Evolutionary conservation across 768 basidiomycete genomes (phyloP), one percentile per base, ranked within the genome.

Genomic region (Galerina marginata): DNA sequence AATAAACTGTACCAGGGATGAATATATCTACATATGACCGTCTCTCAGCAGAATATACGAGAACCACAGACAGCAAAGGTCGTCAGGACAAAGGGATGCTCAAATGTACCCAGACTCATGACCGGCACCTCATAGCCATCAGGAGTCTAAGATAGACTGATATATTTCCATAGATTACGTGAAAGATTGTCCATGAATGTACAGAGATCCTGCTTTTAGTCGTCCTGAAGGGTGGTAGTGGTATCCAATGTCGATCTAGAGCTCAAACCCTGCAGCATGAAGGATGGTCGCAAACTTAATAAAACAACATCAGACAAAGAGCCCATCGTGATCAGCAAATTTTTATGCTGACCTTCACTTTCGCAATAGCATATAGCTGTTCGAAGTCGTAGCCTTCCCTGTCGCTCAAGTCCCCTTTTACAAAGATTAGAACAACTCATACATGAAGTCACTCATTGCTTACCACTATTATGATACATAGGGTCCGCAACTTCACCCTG

Each of bases 391-490:
- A 97, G 14, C 91, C 90, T 29, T 83, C 81, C 47, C 95, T 83
- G 54, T 91, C 82, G 65, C 89, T 91, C 49, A 96, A 56, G 71
- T 97, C 95, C 42, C 90, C 91, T 83, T 69, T 29, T 0, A 36
- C 11, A 53, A 12, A n/a, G 23, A 9, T 60, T 38, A 61, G 58
- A 47, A 58, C 42, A 33, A 10, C 26, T n/a, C 25, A 5, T 33
- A 16, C 15, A 56, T 53, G 25, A 16, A 23, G 56, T 51, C 15
- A 59, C 49, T 40, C 59, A 50, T 15, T 4, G 67, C 80, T 29
- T 61, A 86, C 90, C 88, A 67, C 88, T 89, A 71, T 92, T 93
- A 72, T 94, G 92, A 69, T 94, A 95, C 89, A 91, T 92, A 9
- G 93, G 93, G 72, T 95, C 94, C 15, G 82, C 87, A 69, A 97